phyloP scores from a whole-genome alignment of 176 grass and related monocot species.

The Sorghum bicolor region DNA sequence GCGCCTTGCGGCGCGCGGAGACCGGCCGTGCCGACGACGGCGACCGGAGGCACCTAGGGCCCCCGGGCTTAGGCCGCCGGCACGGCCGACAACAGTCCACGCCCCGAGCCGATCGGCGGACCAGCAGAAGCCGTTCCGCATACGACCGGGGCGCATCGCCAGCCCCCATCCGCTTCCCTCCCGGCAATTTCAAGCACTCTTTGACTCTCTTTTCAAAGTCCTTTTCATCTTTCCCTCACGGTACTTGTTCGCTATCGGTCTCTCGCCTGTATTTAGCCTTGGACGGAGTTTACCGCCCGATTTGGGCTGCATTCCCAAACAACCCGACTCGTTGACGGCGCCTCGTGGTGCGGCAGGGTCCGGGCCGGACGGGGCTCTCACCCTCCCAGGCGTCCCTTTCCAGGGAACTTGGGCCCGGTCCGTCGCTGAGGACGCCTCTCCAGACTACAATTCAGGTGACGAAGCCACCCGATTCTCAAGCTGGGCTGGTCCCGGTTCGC shows the following conservation, averaged over 20 bases:
- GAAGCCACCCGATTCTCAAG: too few relatives aligned
- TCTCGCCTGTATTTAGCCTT: conserved; percentile 67
- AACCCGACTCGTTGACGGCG: conserved; percentile 38
- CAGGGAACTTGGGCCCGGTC: conserved; percentile 45
- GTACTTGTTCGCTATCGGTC: conserved; percentile 57
- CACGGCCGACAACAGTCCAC: too few relatives aligned
- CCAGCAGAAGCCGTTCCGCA: too few relatives aligned
- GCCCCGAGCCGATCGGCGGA: too few relatives aligned
- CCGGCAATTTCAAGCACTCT: conserved; percentile 64
- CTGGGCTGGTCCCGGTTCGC: conserved; percentile 45
- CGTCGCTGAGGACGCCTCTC: too few relatives aligned
- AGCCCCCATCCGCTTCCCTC: conserved; percentile 48
- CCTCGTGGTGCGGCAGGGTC: conserved; percentile 56
- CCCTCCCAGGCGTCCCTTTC: conserved; percentile 59
- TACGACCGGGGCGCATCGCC: neutral
- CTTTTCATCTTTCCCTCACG: neutral
- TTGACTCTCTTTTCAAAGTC: conserved; percentile 43
- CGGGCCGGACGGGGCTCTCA: conserved; percentile 62
- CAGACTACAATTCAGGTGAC: too few relatives aligned
- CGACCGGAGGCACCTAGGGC: too few relatives aligned
- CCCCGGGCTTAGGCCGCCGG: too few relatives aligned
- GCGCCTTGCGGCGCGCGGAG: too few relatives aligned
- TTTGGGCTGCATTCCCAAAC: conserved; percentile 54
- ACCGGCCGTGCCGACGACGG: too few relatives aligned
- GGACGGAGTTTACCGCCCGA: conserved; percentile 50